Evolutionary conservation across 1,284 basidiomycete genomes (phyloP), one percentile per base, ranked within the genome.

Genomic region (Agaricales sp.): DNA sequence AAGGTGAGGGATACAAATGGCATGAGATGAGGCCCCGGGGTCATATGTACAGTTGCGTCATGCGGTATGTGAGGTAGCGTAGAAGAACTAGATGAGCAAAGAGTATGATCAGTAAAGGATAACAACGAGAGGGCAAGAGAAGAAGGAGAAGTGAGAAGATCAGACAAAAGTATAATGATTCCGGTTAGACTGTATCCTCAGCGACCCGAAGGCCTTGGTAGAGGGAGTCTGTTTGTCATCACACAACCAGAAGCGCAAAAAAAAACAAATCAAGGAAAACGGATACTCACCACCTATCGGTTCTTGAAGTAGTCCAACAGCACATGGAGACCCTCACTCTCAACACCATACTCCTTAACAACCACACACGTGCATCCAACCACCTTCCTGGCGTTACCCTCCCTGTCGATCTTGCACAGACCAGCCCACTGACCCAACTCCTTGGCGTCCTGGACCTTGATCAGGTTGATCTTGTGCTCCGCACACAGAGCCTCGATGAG

Each of bases 401-500:
- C 95, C 63, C 92, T 84, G 77, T 98, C 94, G 67, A 98, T 96
- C 78, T 96, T 96, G 84, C 94, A 97, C 56, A 99, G 82, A 69
- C 95, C 95, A 61, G 92, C 93, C 95, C 95, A 98, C 63, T 88
- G 91, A 52, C 94, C 95, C 62, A 99, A 86, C 59, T 95, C 84
- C 77, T 99, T 99, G 65, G 92, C 89, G 73, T 98, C 95, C 61
- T 82, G 82, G 63, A 99, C 92, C 77, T 97, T 97, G 87, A 98
- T 97, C 58, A 98, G 76, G 80, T 95, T 93, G 75, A 98, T 97
- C 72, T 93, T 93, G 83, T 97, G 92, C 78, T 97, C 94, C 59
- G 92, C 91, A 71, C 95, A 98, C 65, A 98, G 91, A 49, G 94
- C 95, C 76, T 98, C 94, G 60, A 98, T 96, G 75, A 99, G 91